Conservation (phyloP, 306 rosid genomes). For the Cucurbita ficifolia region DNA sequence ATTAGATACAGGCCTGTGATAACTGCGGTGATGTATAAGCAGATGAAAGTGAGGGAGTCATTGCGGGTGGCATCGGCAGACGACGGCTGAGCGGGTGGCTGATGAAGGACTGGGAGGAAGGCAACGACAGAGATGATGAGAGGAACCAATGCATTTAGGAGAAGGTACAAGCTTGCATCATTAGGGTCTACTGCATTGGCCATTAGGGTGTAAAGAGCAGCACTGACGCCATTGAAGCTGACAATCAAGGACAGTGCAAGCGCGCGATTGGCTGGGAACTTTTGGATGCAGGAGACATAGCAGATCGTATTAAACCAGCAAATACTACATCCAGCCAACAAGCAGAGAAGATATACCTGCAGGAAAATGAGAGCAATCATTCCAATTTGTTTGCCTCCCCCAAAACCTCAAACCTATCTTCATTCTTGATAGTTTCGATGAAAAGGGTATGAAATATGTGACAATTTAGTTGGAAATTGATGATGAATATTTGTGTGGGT, state of each 20-base stretch:
- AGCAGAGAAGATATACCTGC: slow-evolving; percentile 57
- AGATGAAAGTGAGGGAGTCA: slow-evolving; percentile 32
- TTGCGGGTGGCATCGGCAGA: slow-evolving; percentile 2
- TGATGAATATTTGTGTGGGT: background rate
- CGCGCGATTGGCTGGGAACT: slow-evolving; percentile 42
- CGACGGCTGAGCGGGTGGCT: slow-evolving; percentile 15
- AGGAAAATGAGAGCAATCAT: background rate
- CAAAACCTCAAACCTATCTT: background rate
- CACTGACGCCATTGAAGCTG: slow-evolving; percentile 66
- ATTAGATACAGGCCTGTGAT: slow-evolving; percentile 63
- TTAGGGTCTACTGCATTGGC: slow-evolving; percentile 47
- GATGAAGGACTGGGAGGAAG: slow-evolving; percentile 38
- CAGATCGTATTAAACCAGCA: slow-evolving; percentile 88
- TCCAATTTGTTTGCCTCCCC: background rate
- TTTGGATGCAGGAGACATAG: slow-evolving; percentile 48
- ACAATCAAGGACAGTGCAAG: slow-evolving; percentile 54
- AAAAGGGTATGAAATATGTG: background rate
- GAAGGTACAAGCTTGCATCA: slow-evolving; percentile 28
- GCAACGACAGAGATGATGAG: slow-evolving; percentile 27
- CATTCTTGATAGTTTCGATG: background rate
- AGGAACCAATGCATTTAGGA: slow-evolving; percentile 64
- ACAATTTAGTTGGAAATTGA: background rate
- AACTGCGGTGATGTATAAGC: slow-evolving; percentile 45
- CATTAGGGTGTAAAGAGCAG: slow-evolving; percentile 58
- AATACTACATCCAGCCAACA: slow-evolving; percentile 68